Evolutionary conservation across 371 early-diverging fungal species (phyloP).

Genomic region (Mortierella sp.): DNA sequence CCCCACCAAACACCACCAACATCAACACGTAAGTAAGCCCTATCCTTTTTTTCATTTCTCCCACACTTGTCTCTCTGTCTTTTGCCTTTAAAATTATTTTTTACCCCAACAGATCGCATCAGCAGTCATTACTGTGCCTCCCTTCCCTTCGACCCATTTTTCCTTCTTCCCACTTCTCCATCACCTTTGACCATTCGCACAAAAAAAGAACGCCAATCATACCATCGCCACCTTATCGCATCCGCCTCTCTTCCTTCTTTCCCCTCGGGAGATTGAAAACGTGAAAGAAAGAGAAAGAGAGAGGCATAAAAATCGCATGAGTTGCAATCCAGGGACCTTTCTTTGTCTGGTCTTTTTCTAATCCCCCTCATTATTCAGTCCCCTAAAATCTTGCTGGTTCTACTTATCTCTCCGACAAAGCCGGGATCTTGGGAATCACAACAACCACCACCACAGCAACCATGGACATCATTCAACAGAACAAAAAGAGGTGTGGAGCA

Average conservation of each 20-base stretch:
- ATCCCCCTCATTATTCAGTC: not conserved
- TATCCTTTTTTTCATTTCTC: not conserved
- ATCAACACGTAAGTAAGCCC: conserved; percentile 8
- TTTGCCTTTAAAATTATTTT: not conserved
- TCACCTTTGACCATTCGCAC: not conserved
- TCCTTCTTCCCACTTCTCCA: not conserved
- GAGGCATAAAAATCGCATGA: not conserved
- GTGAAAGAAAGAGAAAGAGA: not conserved
- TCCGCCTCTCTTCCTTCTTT: not conserved
- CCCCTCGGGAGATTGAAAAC: not conserved
- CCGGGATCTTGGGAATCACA: not conserved
- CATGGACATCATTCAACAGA: not conserved
- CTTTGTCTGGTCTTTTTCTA: not conserved
- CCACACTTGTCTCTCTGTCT: not conserved
- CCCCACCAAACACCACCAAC: conserved; percentile 4
- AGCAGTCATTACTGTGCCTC: not conserved
- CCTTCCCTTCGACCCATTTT: not conserved
- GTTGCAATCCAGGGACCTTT: not conserved
- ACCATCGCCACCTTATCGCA: conserved; percentile 1
- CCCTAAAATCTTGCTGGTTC: not conserved
- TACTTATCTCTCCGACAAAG: conserved; percentile 6
- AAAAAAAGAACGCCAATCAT: not conserved
- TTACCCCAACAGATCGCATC: conserved; percentile 8
- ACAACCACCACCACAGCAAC: not conserved
- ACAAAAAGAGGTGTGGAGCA: not conserved